Evolutionary conservation across 164 flowering plant genomes (phyloP).

Genomic region (Amborella trichopoda): DNA sequence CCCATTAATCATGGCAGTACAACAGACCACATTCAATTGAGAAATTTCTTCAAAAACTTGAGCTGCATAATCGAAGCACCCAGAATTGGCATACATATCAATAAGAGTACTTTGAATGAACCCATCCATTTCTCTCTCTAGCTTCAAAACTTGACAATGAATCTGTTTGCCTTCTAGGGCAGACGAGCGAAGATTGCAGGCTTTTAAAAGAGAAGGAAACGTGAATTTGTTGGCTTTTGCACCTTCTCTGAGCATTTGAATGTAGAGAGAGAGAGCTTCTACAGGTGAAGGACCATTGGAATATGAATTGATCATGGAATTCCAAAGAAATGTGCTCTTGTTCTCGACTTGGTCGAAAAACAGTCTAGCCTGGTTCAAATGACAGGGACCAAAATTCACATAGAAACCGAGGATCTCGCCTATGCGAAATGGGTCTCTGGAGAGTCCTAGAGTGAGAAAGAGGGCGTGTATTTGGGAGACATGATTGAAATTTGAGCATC

Average conservation of each 20-base stretch:
- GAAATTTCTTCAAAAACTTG: slow-evolving; percentile 48
- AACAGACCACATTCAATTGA: slow-evolving; percentile 55
- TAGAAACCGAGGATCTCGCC: too few species aligned
- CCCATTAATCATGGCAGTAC: slow-evolving; percentile 49
- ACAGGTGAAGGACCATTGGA: slow-evolving; percentile 24
- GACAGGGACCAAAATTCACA: too few species aligned
- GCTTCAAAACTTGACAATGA: slow-evolving; percentile 54
- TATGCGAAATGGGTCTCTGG: too few species aligned
- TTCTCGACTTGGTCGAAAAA: too few species aligned
- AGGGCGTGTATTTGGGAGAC: too few species aligned
- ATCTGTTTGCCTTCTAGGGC: slow-evolving; percentile 40
- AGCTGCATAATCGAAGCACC: slow-evolving; percentile 50
- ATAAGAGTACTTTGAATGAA: slow-evolving; percentile 63
- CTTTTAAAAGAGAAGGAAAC: slow-evolving; percentile 58
- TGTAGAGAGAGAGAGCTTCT: slow-evolving; percentile 26
- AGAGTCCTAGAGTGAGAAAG: too few species aligned
- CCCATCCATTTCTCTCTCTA: slow-evolving; percentile 37
- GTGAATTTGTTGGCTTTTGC: slow-evolving; percentile 64
- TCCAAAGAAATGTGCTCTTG: too few species aligned
- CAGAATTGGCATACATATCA: slow-evolving; percentile 69
- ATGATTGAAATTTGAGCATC: too few species aligned
- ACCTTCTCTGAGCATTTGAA: slow-evolving; percentile 33
- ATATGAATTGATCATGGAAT: too few species aligned
- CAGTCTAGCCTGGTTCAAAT: too few species aligned
- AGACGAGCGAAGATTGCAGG: slow-evolving; percentile 28